Conservation (phyloP, 768 basidiomycete species). For the Rubroboletus satanas region DNA sequence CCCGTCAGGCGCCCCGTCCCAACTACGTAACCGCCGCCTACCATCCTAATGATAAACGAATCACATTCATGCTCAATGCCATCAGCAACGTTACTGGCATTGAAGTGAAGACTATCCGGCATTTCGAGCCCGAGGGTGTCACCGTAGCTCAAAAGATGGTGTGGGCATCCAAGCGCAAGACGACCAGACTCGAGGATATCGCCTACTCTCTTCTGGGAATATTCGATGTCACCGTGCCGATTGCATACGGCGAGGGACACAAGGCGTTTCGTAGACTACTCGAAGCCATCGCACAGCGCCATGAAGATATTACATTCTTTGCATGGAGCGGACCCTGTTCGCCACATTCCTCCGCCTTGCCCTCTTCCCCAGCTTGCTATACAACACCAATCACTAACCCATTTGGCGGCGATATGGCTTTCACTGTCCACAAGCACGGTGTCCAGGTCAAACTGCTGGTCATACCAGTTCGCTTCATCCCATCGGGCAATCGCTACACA, state of each 20-base stretch:
- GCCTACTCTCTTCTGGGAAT: neutral
- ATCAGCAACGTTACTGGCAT: too few species aligned
- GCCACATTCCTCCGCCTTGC: neutral
- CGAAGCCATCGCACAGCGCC: neutral
- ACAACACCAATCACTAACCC: neutral
- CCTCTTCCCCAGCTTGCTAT: neutral
- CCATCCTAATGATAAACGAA: too few species aligned
- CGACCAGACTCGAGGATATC: neutral
- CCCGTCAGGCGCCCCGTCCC: too few species aligned
- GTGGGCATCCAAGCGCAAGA: neutral
- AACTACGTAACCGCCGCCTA: too few species aligned
- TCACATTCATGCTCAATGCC: too few species aligned
- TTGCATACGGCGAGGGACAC: neutral
- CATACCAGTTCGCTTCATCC: neutral
- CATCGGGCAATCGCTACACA: neutral
- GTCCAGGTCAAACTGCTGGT: neutral
- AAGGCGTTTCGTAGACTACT: neutral
- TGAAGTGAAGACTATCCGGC: too few species aligned
- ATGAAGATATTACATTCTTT: neutral
- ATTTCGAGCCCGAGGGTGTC: too few species aligned
- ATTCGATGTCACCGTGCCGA: neutral
- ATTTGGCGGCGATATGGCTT: neutral
- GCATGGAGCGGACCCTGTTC: neutral
- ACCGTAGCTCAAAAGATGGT: too few species aligned
- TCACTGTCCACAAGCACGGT: neutral